Base-by-base conservation (phyloP, 805 yeast species). In the Candida insectorum region DNA sequence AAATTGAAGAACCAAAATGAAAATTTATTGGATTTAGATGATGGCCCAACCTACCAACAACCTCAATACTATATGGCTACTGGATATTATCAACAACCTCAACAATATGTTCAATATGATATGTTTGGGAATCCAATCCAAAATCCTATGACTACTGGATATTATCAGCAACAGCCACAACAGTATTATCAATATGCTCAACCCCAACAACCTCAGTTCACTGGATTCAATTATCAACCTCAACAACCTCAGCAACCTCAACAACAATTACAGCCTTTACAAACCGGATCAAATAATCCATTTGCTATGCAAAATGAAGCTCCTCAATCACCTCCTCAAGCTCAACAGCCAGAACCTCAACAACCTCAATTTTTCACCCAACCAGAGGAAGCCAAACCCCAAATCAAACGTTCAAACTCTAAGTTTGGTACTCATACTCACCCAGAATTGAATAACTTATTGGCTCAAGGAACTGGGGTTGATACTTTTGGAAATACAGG, bases 401-500 rank as follows among this genome's bases (percentile, higher is more conserved):
- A 58, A 43, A 45, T 41, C 41, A 51, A 66, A 3, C n/a, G n/a
- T n/a, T 49, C 62, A 4, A 44, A 56, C 4, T 64, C 71, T 10
- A 56, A 55, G 40, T 62, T 47, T 44, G 59, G 62, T 41, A 70
- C 65, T 31, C 49, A 60, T 61, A 75, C 70, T 67, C 87, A 41
- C 36, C 43, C 60, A 10, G 89, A 85, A 40, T 73, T 91, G 52
- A 88, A 88, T 62, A 73, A 75, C 34, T 68, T 89, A 34, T 66
- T 91, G 44, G 86, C 93, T 9, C 75, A 78, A 27, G 97, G 96
- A 18, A 85, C 95, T 0, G 97, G 96, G 20, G 69, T 87, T 37
- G 98, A 89, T 62, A 89, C 97, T 0, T 93, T 85, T 58, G 95
- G 95, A 55, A 87, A 86, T 58, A 79, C 83, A 12, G 95, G 95